Percentiles rank a stretch among this genome's conserved stretches.
phyloP scores from a whole-genome alignment of 2,329 filamentous ascomycete species.

The Chaetomiaceae sp. region DNA sequence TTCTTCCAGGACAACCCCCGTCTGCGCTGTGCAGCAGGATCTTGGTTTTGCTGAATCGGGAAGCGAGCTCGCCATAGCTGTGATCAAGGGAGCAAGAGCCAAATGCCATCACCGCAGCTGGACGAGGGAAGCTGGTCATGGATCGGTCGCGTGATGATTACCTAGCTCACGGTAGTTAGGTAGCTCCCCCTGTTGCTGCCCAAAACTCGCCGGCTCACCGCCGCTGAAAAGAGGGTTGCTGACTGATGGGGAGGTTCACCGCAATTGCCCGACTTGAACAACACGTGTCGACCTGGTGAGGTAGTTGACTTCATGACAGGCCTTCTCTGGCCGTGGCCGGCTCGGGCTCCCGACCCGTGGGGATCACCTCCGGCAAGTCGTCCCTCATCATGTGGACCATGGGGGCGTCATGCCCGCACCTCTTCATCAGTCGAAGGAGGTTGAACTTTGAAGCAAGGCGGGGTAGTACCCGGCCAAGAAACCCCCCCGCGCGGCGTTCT shows the following conservation, averaged over 20 bases:
- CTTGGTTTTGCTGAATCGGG: conserved; percentile 8
- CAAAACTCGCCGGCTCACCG: conserved; percentile 9
- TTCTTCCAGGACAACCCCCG: not conserved
- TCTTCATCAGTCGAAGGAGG: conserved; percentile 10
- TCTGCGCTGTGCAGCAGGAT: conserved; percentile 2
- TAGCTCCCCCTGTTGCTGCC: not conserved
- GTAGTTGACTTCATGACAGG: no score
- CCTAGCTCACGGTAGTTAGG: no score
- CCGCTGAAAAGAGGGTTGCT: conserved; percentile 4
- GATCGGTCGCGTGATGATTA: conserved; percentile 5
- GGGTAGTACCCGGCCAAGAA: conserved; percentile 15
- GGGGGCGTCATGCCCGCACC: conserved; percentile 15
- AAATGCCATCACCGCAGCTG: conserved; percentile 5
- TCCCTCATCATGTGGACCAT: conserved; percentile 20
- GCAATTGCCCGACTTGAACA: no score
- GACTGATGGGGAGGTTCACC: no score
- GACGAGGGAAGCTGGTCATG: not conserved
- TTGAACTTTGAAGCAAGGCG: conserved; percentile 12
- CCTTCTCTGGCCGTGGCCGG: no score
- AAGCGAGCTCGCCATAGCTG: not conserved
- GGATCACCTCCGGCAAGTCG: conserved; percentile 11
- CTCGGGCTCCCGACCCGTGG: not conserved
- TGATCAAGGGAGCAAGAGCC: conserved; percentile 1
- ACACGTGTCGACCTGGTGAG: no score
- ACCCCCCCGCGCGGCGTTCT: conserved; percentile 3